Base-by-base conservation (phyloP, 805 yeast species). In the Peterozyma xylosa region DNA sequence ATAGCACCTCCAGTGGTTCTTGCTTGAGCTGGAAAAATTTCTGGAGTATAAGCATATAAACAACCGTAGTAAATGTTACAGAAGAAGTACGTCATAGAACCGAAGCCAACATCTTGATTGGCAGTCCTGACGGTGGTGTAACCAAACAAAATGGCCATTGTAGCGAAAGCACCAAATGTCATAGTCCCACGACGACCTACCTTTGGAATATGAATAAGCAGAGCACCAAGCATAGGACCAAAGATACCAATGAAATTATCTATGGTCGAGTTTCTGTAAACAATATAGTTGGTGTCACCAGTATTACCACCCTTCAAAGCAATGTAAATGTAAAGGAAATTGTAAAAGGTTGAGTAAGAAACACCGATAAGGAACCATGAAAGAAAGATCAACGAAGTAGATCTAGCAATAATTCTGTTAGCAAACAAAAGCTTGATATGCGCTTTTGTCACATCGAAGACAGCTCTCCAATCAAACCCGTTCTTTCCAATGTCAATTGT, bases 21-120 rank as follows among this genome's bases (percentile, higher is more conserved):
- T 15, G 70, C 67, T 42, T 64, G 58, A 0, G 76, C 61, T 35
- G 80, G 80, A 57, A 80, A 70, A 18, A 76, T 74, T 54, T 80
- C 84, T 0, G 86, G 86, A 3, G 85, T 78, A 54, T 77, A 79
- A 4, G 85, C 86, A 53, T 78, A 80, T 16, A 80, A 59, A 17
- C 75, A 73, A 4, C 80, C 82, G 55, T 76, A 79, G 54, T 75
- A 75, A 45, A 77, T 64, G 57, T 70, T 66, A 46, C 70, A 53
- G 45, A 66, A 64, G 54, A 71, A 58, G 47, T 74, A 76, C 15
- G 82, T 75, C 33, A 73, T 71, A 11, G 73, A 59, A 33, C 68
- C 63, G 41, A 71, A 65, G 5, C 70, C 74, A 40, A 81, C 78
- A 55, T 76, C 78, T 63, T 69, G 77, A 5, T 71, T 62, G 38